Conservation (phyloP, 129 eudicot species). For the Flaveria robusta region DNA sequence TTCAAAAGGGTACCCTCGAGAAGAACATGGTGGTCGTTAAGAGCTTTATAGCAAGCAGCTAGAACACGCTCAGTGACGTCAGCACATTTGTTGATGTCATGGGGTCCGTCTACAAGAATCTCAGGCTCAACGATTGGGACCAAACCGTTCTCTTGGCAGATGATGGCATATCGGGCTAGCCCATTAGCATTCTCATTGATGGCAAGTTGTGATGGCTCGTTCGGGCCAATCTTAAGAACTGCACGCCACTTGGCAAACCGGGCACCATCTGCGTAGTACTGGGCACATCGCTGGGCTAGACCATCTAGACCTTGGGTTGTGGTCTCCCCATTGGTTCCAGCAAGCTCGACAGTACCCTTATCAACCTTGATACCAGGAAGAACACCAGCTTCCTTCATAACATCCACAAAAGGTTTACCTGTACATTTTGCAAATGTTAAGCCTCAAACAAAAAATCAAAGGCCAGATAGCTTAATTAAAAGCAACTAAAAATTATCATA, state of each 20-base stretch:
- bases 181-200: conserved; percentile 22
- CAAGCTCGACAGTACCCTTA: conserved; percentile 20
- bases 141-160: conserved; percentile 26
- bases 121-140: conserved; percentile 25
- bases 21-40: conserved; percentile 23
- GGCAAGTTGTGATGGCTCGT: conserved; percentile 20
- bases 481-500: not conserved
- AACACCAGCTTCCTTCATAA: conserved; percentile 27
- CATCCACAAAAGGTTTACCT: conserved; percentile 23
- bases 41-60: conserved; percentile 18
- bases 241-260: conserved; percentile 28
- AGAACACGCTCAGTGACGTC: conserved; percentile 17
- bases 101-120: conserved; percentile 24
- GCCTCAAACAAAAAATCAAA: not conserved
- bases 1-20: conserved; percentile 18
- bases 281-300: conserved; percentile 19
- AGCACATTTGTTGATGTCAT: conserved; percentile 24
- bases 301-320: conserved; percentile 28
- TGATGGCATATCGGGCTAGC: conserved; percentile 20
- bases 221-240: conserved; percentile 2
- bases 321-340: conserved; percentile 28
- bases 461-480: not conserved
- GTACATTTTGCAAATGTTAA: not conserved
- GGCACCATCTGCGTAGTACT: conserved; percentile 23
- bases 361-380: conserved; percentile 31